Percentiles rank a stretch among this genome's conserved stretches.
These are phyloP conservation scores for Aschersonia sp. DNA, from an alignment of 2,329 filamentous ascomycete genomes.

Conservation along the genomic window DNA sequence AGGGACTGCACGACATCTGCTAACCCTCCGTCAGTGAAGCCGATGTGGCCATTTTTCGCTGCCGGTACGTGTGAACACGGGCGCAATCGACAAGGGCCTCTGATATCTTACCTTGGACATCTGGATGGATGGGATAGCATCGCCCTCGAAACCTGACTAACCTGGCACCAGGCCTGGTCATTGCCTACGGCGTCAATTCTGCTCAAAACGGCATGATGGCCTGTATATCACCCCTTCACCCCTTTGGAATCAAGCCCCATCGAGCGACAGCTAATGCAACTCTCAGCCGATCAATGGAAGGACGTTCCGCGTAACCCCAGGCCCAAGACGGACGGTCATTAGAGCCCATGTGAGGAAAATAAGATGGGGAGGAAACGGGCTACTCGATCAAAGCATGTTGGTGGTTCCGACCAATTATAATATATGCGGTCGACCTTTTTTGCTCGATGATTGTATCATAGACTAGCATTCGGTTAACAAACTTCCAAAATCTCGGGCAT, in stretches of 20 bases:
- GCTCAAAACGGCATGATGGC: conserved; percentile 62
- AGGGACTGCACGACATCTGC: conserved; percentile 7
- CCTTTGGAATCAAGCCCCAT: background rate
- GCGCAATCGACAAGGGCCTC: background rate
- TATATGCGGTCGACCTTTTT: no score
- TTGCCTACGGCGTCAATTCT: conserved; percentile 85
- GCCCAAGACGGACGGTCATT: conserved; percentile 32
- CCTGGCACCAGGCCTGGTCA: conserved; percentile 51
- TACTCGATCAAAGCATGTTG: no score
- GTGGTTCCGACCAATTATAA: no score
- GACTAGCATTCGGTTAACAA: no score
- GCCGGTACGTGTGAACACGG: conserved; percentile 55
- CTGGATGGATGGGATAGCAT: background rate
- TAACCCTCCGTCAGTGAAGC: conserved; percentile 48
- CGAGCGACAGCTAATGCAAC: conserved; percentile 10
- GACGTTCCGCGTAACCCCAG: conserved; percentile 87
- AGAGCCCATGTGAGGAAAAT: conserved; percentile 12
- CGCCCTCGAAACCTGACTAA: background rate
- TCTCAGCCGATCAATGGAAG: conserved; percentile 79
- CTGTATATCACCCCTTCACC: conserved; percentile 37
- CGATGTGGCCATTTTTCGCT: conserved; percentile 84
- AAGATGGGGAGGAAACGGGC: no score
- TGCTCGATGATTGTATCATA: no score
- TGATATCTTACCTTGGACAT: background rate
- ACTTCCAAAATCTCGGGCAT: no score